Conservation (phyloP, 495 filamentous ascomycete genomes). For the Melanomma pulvis-pyrius region DNA sequence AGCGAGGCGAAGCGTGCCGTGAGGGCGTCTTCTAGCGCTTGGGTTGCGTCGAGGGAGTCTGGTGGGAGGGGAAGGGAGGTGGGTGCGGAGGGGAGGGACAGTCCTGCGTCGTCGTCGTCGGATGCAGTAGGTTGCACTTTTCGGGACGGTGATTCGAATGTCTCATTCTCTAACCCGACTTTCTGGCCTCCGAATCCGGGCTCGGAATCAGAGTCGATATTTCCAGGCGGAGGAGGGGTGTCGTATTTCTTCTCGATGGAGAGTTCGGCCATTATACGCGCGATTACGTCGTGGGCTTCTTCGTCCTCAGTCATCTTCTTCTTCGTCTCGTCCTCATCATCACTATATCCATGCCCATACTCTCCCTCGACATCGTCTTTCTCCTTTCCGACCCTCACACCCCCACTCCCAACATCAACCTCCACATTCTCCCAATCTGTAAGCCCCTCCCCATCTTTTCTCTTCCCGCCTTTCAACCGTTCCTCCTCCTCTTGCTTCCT, state of each 20-base stretch:
- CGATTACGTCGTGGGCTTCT: slow-evolving; percentile 43
- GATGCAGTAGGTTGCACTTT: neutral
- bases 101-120: neutral
- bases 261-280: slow-evolving; percentile 42
- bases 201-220: slow-evolving; percentile 1
- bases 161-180: neutral
- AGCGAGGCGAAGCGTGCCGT: slow-evolving; percentile 36
- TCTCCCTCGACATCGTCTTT: slow-evolving; percentile 6
- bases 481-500: slow-evolving; percentile 6
- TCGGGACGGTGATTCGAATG: neutral
- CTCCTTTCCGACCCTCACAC: slow-evolving; percentile 14
- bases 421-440: slow-evolving; percentile 35
- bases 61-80: slow-evolving; percentile 10
- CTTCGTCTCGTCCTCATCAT: slow-evolving; percentile 4
- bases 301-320: slow-evolving; percentile 32
- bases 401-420: slow-evolving; percentile 21
- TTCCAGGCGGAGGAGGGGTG: neutral
- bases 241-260: slow-evolving; percentile 38
- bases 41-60: slow-evolving; percentile 27
- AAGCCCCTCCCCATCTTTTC: slow-evolving; percentile 1
- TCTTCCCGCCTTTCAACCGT: neutral
- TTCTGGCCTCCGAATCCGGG: neutral
- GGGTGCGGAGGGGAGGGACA: slow-evolving; percentile 41
- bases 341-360: slow-evolving; percentile 3
- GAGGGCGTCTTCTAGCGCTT: slow-evolving; percentile 37